A percentile compares a stretch with the other conserved stretches of the same genome.
These are phyloP conservation scores for Crucihimalaya himalaica DNA, from an alignment of 345 rosid genomes.

Conservation along the genomic window DNA sequence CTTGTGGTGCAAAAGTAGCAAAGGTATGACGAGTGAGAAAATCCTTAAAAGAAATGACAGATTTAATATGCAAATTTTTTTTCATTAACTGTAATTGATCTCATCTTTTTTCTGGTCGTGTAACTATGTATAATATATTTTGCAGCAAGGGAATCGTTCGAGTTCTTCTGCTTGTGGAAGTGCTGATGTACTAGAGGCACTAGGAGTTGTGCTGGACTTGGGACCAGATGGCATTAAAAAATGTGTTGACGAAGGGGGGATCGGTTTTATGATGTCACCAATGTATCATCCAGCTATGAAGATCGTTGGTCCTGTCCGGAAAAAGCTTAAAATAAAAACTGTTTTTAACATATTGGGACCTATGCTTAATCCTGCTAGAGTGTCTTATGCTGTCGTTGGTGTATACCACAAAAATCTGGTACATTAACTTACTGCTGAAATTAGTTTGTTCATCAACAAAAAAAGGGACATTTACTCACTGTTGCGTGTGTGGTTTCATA, in stretches of 20 bases:
- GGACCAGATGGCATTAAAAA: constrained; percentile 74
- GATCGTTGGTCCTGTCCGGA: constrained; percentile 82
- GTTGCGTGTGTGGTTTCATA: constrained; percentile 38
- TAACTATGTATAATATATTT: not conserved
- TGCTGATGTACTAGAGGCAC: constrained; percentile 86
- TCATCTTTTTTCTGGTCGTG: not conserved
- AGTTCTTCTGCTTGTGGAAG: constrained; percentile 99
- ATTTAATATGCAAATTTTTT: not conserved
- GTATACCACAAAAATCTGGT: constrained; percentile 80
- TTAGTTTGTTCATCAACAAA: not conserved
- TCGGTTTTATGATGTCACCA: constrained; percentile 93
- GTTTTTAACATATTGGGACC: constrained; percentile 92
- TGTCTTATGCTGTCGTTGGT: constrained; percentile 88
- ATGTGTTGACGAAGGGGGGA: constrained; percentile 84
- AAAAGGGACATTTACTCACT: not conserved
- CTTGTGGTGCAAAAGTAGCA: constrained; percentile 96
- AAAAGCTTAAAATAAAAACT: constrained; percentile 78
- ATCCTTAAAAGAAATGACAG: not conserved
- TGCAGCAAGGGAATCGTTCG: constrained; percentile 94
- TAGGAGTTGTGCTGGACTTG: constrained; percentile 77
- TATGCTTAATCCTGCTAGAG: constrained; percentile 86
- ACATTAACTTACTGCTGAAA: constrained; percentile 28
- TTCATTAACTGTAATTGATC: not conserved
- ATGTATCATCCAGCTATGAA: constrained; percentile 92
- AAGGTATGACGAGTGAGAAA: constrained; percentile 51